Base-by-base conservation (phyloP, 768 basidiomycete species). In the Suillus clintonianus region DNA sequence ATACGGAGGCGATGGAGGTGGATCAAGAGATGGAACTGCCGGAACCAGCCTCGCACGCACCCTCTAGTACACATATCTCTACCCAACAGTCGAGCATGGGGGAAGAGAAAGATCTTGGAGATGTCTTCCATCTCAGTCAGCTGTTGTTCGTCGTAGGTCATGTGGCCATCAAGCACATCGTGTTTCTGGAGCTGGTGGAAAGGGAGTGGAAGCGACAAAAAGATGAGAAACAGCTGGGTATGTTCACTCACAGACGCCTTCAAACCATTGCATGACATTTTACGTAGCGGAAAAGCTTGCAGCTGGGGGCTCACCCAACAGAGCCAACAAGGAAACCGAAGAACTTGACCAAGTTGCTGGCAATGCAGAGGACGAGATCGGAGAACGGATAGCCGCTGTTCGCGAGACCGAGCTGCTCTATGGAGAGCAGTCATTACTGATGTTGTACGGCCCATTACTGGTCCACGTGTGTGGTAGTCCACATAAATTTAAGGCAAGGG, bases 331-430 rank as follows among this genome's bases (percentile, higher is more conserved):
- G 64, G 85, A 87, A 11, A 64, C 82, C 63, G 95, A 97, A 71
- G 97, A 99, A 72, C 87, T 99, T 0, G 97, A 99, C 67, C 95
- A 97, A 69, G 97, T 99, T 11, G 95, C 92, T 9, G 97, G 97
- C 7, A 97, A 96, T 71, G 95, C 95, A 5, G 97, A 99, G 74
- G 97, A 99, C 72, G 97, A 99, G 70, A 97, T 98, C 68, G 97
- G 95, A 15, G 97, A 99, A 63, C 85, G 90, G 10, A 91, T 99
- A 43, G 88, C 90, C 2, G 85, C 79, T 2, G 86, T 97, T 61
- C 82, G 95, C 36, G 97, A 99, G 79, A 83, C 82, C 4, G 96
- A 98, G 76, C 80, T 99, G 54, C 79, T 99, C 15, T 95, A 93
- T 67, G 94, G 95, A 2, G 80, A 87, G 1, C 80, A 90, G 4